These are phyloP conservation scores for Colletotrichum scovillei DNA, from an alignment of 2,329 filamentous ascomycete genomes.

Conservation along the genomic window DNA sequence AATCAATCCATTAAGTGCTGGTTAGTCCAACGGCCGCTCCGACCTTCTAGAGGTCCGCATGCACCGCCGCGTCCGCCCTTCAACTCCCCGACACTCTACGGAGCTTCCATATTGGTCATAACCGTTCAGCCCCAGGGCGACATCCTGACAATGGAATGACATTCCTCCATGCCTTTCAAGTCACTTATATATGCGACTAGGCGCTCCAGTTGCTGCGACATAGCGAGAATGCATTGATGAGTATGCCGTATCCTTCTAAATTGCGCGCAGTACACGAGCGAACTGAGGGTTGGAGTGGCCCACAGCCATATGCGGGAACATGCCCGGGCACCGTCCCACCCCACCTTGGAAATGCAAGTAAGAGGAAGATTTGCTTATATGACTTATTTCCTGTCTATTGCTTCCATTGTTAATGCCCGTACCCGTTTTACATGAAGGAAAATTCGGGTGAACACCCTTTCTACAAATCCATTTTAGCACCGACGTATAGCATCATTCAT, in stretches of 20 bases:
- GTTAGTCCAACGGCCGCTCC: not conserved
- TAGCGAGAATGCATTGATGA: too few species aligned
- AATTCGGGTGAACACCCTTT: constrained; percentile 16
- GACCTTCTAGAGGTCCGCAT: not conserved
- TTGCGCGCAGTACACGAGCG: not conserved
- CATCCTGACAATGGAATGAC: not conserved
- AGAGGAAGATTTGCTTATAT: not conserved
- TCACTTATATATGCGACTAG: not conserved
- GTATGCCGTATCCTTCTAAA: not conserved
- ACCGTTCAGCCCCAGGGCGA: not conserved
- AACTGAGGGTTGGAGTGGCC: not conserved
- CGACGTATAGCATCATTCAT: constrained; percentile 33
- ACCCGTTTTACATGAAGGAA: constrained; percentile 8
- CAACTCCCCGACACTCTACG: constrained; percentile 11
- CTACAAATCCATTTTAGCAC: constrained; percentile 28
- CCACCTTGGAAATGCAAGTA: not conserved
- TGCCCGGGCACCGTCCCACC: not conserved
- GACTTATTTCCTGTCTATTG: constrained; percentile 25
- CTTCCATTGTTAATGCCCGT: not conserved
- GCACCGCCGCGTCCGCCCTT: not conserved
- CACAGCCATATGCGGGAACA: not conserved
- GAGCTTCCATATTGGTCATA: constrained; percentile 29
- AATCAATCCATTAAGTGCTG: not conserved
- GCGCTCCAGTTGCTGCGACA: not conserved
- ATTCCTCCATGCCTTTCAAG: not conserved